Evolutionary conservation across 2,329 filamentous ascomycete genomes (phyloP).

Genomic region (Fusarium acutatum): DNA sequence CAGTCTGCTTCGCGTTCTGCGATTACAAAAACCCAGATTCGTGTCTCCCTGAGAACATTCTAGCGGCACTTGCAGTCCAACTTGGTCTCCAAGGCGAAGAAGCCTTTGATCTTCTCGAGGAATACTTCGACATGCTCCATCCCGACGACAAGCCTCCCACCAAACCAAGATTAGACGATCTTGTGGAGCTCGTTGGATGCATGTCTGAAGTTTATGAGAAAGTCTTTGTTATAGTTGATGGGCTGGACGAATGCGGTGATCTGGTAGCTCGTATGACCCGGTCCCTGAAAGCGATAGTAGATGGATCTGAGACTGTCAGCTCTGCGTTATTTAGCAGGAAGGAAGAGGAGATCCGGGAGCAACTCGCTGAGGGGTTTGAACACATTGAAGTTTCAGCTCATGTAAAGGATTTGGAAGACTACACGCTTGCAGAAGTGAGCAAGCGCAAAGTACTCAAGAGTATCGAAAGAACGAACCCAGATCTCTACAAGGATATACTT

Average conservation of each 20-base stretch:
- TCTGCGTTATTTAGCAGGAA: constrained; percentile 3
- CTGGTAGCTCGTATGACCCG: neutral
- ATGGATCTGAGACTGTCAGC: neutral
- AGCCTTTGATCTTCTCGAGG: constrained; percentile 4
- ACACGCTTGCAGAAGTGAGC: neutral
- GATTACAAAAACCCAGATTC: constrained; percentile 1
- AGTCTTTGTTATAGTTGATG: constrained; percentile 1
- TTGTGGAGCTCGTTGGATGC: neutral
- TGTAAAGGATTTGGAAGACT: neutral
- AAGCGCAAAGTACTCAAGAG: neutral
- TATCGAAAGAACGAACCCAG: neutral
- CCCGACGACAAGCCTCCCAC: neutral
- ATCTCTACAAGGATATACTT: neutral
- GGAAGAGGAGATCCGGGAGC: neutral
- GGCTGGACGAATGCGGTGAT: constrained; percentile 10
- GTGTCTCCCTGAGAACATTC: neutral
- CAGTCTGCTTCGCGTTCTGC: constrained; percentile 1
- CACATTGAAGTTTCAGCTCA: constrained; percentile 15
- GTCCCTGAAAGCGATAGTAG: neutral
- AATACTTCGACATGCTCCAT: neutral
- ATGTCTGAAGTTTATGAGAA: neutral
- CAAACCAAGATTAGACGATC: neutral
- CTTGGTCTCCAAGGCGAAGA: neutral
- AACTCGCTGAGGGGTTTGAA: neutral
- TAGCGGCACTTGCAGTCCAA: constrained; percentile 7